Evolutionary conservation across 257 asterid genomes (phyloP).

Genomic region (Rubia yunnanensis): DNA sequence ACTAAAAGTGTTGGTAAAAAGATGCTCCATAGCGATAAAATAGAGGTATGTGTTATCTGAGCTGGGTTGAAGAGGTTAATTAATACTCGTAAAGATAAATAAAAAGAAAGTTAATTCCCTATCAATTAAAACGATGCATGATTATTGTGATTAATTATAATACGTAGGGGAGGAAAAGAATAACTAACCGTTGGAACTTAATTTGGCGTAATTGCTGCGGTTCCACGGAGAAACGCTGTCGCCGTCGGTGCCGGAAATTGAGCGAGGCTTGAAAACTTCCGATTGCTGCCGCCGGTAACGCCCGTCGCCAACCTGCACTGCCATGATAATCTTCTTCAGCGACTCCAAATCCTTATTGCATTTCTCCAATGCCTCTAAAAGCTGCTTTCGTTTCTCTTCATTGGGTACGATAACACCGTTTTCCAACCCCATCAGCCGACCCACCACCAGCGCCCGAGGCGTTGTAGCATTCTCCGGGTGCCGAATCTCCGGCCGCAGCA

Average conservation of each 20-base stretch:
- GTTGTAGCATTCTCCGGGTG: constrained; percentile 24
- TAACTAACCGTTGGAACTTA: constrained; percentile 28
- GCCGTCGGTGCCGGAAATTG: constrained; percentile 16
- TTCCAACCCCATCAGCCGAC: constrained; percentile 70
- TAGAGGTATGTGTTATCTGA: no score
- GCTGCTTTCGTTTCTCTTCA: constrained; percentile 43
- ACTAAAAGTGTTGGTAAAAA: no score
- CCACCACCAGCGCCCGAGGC: constrained; percentile 48
- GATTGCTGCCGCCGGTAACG: not conserved
- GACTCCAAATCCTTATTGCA: constrained; percentile 77
- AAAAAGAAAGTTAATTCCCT: no score
- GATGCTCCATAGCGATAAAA: no score
- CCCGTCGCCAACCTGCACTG: constrained; percentile 21
- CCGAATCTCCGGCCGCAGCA: constrained; percentile 51
- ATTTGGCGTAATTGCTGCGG: constrained; percentile 8
- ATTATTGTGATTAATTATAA: not conserved
- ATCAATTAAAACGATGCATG: no score
- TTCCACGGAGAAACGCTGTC: constrained; percentile 31
- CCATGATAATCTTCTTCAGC: constrained; percentile 52
- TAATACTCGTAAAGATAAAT: no score
- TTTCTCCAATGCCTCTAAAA: constrained; percentile 62
- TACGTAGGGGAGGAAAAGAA: not conserved
- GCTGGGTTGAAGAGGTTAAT: no score
- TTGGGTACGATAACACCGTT: not conserved
- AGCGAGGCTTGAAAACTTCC: constrained; percentile 8